Evolutionary conservation across 768 basidiomycete genomes (phyloP).

Genomic region (Daedalea quercina): DNA sequence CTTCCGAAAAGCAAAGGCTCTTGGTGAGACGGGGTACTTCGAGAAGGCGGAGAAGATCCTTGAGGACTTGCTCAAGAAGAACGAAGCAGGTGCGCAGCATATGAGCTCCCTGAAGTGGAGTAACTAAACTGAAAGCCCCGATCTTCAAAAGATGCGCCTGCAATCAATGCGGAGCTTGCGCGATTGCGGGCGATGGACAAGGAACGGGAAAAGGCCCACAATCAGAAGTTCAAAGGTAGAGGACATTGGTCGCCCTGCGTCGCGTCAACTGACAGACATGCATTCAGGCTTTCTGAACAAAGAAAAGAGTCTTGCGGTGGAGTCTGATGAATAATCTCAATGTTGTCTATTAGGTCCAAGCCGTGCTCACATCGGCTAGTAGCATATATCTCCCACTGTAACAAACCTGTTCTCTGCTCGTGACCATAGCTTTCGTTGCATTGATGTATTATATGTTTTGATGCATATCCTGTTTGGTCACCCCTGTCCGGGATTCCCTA

Average conservation of each 20-base stretch:
- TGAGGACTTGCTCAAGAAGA: conserved; percentile 57
- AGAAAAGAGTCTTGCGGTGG: conserved; percentile 11
- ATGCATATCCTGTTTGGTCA: too few species aligned
- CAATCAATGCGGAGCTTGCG: conserved; percentile 58
- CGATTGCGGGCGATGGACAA: conserved; percentile 58
- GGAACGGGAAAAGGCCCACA: conserved; percentile 56
- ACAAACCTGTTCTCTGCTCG: too few species aligned
- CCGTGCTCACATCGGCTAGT: background rate
- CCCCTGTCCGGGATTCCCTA: too few species aligned
- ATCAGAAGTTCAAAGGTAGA: conserved; percentile 70
- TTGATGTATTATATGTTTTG: too few species aligned
- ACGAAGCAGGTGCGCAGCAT: conserved; percentile 52
- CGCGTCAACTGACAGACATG: background rate
- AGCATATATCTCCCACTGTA: too few species aligned
- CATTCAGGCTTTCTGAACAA: conserved; percentile 45
- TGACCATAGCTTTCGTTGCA: too few species aligned
- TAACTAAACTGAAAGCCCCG: conserved; percentile 3
- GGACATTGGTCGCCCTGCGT: background rate
- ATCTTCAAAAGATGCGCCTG: conserved; percentile 38
- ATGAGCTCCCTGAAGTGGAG: too few species aligned
- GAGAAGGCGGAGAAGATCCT: conserved; percentile 67
- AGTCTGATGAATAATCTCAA: background rate
- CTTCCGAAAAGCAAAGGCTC: conserved; percentile 76
- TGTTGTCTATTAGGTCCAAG: background rate
- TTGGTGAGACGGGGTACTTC: conserved; percentile 69